Evolutionary conservation across 805 yeast genomes (phyloP), one percentile per base, ranked within the genome.

Genomic region (Metschnikowia drakensbergensis): DNA sequence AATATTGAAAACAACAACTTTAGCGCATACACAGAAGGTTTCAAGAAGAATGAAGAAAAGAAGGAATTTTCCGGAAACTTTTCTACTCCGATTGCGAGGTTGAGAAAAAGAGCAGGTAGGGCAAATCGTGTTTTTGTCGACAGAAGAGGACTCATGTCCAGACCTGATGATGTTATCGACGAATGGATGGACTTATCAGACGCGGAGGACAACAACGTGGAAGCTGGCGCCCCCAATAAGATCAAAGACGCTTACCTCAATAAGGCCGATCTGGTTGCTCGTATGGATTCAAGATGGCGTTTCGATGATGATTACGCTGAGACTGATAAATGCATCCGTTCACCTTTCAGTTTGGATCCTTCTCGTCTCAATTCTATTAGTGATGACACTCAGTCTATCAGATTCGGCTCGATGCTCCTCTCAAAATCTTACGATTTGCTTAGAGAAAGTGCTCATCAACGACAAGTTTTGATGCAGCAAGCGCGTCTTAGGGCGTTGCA

Each of bases 391-490:
- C 97, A 91, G 66, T 83, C 87, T 1, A 87, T 92, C 29, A 74
- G 97, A 51, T 91, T 91, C 67, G 96, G 97, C 6, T 81, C 96
- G 5, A 90, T 90, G 97, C 68, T 92, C 30, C 73, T 90, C 37
- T 81, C 94, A 3, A 92, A 91, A 65, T 84, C 97, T 0, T 87
- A 87, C 61, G 97, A 90, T 46, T 77, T 83, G 44, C 70, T 84
- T 54, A 73, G 88, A 58, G 89, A 90, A 61, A 85, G 91, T 22
- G 82, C 87, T 47, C 77, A 81, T 59, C 82, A 83, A 66, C 76
- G 94, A 56, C 75, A 69, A 50, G 58, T 62, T 23, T 63, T 62
- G 52, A 60, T 72, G 25, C 90, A 80, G 66, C 83, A 67, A 71
- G 77, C 75, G 3, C 65, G 71, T 52, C 63, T 69, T 63, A 59